phyloP scores from a whole-genome alignment of 306 rosid species.

The Vigna trinervia region DNA sequence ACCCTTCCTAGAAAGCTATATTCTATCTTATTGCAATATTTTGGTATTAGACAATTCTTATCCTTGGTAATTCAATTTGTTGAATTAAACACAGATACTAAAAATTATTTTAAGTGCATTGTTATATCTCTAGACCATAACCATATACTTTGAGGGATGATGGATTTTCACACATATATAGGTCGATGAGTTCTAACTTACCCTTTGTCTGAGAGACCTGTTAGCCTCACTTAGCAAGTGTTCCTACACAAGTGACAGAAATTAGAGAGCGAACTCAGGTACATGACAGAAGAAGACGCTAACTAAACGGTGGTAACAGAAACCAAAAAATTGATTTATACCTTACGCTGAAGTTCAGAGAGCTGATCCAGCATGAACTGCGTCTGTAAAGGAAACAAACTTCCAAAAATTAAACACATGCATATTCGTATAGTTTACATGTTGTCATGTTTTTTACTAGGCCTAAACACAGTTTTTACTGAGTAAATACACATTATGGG shows the following conservation, averaged over 20 bases:
- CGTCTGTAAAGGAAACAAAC: slow-evolving; percentile 60
- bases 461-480: background rate
- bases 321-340: slow-evolving; percentile 39
- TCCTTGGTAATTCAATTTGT: slow-evolving; percentile 10
- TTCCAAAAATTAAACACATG: slow-evolving; percentile 4
- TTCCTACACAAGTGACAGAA: slow-evolving; percentile 58
- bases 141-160: background rate
- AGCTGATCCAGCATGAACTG: slow-evolving; percentile 93
- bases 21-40: background rate
- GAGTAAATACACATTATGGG: background rate
- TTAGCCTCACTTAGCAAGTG: slow-evolving; percentile 83
- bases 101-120: background rate
- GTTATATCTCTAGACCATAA: background rate
- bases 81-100: background rate
- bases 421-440: background rate
- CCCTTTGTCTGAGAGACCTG: slow-evolving; percentile 85
- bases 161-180: background rate
- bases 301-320: slow-evolving; percentile 5
- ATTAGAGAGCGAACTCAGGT: background rate
- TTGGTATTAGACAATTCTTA: slow-evolving; percentile 7
- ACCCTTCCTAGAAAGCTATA: background rate
- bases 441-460: background rate
- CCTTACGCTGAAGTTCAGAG: slow-evolving; percentile 86
- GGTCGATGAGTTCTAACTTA: slow-evolving; percentile 41
- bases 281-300: background rate